Evolutionary conservation across 208 protist species (phyloP), one percentile per base, ranked within the genome.

Genomic region (Crithidia bombi): DNA sequence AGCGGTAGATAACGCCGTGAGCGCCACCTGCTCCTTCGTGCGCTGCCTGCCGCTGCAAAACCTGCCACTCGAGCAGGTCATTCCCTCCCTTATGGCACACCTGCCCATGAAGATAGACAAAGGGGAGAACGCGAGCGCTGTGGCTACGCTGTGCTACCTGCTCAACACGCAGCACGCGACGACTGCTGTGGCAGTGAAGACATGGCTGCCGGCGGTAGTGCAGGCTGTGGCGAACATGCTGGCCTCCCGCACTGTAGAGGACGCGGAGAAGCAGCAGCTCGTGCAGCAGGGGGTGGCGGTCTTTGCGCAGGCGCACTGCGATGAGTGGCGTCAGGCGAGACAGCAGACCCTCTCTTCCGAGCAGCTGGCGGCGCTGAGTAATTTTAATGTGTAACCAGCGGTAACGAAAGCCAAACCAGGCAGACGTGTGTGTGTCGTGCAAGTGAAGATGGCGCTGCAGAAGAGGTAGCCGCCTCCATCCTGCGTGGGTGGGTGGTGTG

Each of bases 1-100:
- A 43, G 86, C 91, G 12, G 85, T 91, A 1, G 91, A 96, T 80
- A 96, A 96, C 78, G 91, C 89, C 19, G 78, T 93, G 28, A 89
- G 86, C 46, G 91, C 91, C n/a, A 84, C 79, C 23, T 96, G 89
- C 77, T 82, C 78, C 12, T 76, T 96, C 26, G 75, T 96, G 35
- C 80, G 82, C 15, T 83, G 80, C 33, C 73, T 90, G 9, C 78
- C 84, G 5, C 70, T 66, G 14, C 33, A 26, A 21, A 25, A 69
- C 17, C 35, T 85, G 32, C 73, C 79, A 25, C 49, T 81, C 2
- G 72, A 64, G 1, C 49, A 74, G 23, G 75, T 90, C 43, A 64
- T 93, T 5, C 87, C 88, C 2, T 33, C 73, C 10, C 41, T 96
- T 28, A 78, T 94, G 54, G 61, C 54, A 9, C 61, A 76, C 36